Evolutionary conservation across 495 filamentous ascomycete species (phyloP), one percentile per base, ranked within the genome.

Genomic region (Terfezia boudieri): DNA sequence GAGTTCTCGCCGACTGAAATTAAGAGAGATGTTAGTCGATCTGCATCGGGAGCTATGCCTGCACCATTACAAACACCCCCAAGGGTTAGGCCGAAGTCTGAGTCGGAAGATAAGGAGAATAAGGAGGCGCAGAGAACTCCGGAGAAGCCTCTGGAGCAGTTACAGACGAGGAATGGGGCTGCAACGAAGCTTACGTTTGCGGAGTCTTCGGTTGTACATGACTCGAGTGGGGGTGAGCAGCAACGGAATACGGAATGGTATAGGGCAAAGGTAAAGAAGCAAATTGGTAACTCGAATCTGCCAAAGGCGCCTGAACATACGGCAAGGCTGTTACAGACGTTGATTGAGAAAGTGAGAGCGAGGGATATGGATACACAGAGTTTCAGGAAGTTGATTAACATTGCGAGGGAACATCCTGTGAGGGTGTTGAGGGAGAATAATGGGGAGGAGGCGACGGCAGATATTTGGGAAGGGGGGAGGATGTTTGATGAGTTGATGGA

Each of bases 321-420:
- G 37, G 64, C 66, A 8, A 70, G 73, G 36, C 65, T 92, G 36
- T 74, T 95, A 2, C 74, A 76, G 38, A 90, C 83, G 58, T 85
- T 82, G 51, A 84, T 92, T 58, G 70, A 74, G 20, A 80, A 82
- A 36, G 77, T 94, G 53, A 76, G 75, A 37, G 74, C 76, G 9
- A 73, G 76, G 57, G 76, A 75, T 8, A 75, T 94, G 37, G 87
- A 94, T 61, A 83, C 86, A 6, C 83, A 86, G 58, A 86, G 83
- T 53, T 93, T 94, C 69, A 80, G 88, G 51, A 86, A 90, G 57
- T 67, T 95, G 9, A 88, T 92, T 65, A 74, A 78, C 26, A 74
- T 94, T 56, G 80, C 89, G 58, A 77, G 82, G 53, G 79, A 80
- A 57, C 79, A 79, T 56, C 59, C 62, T 2, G 63, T 65, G 10